Evolutionary conservation across 129 eudicot species (phyloP).

Genomic region (Sambucus nigra): DNA sequence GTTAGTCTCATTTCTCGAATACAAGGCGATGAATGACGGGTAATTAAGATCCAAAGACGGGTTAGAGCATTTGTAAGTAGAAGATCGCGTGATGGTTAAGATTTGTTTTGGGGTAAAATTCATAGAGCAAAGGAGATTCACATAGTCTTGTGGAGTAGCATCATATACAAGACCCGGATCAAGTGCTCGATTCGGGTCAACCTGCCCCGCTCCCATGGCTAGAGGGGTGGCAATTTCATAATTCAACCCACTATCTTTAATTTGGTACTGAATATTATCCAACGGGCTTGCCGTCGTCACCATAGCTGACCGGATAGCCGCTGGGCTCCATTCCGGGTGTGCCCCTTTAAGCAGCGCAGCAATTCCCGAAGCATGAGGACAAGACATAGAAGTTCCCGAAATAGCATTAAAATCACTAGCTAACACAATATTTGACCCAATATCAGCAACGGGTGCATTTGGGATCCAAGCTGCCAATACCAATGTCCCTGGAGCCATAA

Average conservation of each 20-base stretch:
- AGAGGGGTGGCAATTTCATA: constrained; percentile 14
- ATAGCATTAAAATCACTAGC: background rate
- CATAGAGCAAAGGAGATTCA: constrained; percentile 29
- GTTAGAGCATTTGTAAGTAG: constrained; percentile 15
- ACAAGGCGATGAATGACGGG: constrained; percentile 22
- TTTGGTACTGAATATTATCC: constrained; percentile 14
- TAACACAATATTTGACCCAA: constrained; percentile 7
- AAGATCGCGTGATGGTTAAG: constrained; percentile 6
- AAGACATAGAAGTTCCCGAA: constrained; percentile 41
- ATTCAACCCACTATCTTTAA: constrained; percentile 1
- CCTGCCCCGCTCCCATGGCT: constrained; percentile 39
- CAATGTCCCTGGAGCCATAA: constrained; percentile 37
- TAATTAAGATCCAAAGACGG: constrained; percentile 20
- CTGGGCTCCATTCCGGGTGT: constrained; percentile 37
- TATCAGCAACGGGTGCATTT: background rate
- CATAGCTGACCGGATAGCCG: constrained; percentile 31
- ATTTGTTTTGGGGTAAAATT: constrained; percentile 18
- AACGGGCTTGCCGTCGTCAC: constrained; percentile 24
- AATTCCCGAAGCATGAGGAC: constrained; percentile 33
- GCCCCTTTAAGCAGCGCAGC: constrained; percentile 34
- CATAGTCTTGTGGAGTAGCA: constrained; percentile 27
- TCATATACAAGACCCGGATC: constrained; percentile 32
- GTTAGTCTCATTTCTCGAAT: background rate
- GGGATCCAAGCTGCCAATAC: constrained; percentile 36
- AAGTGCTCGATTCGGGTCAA: constrained; percentile 26